phyloP scores from a whole-genome alignment of 2,329 filamentous ascomycete genomes.

The Trichoderma aggressivum region DNA sequence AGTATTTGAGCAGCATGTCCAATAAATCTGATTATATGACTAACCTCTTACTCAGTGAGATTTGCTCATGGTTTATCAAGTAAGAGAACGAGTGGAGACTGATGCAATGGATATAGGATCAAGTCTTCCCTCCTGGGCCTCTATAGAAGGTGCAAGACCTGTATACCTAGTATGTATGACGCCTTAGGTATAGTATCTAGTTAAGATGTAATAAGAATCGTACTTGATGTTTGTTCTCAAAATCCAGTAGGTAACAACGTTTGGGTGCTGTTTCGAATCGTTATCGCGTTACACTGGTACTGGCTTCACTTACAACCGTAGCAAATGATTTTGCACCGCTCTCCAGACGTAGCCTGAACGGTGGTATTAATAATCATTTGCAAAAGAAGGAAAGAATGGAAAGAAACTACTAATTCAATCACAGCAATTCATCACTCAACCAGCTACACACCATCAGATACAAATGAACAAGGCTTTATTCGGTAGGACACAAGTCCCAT shows the following conservation, averaged over 20 bases:
- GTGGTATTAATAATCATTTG: too few species aligned
- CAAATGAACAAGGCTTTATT: constrained; percentile 9
- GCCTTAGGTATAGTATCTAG: not conserved
- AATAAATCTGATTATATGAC: not conserved
- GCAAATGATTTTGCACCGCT: not conserved
- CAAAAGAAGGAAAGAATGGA: not conserved
- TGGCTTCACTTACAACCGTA: not conserved
- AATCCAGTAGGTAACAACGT: not conserved
- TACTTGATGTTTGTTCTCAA: not conserved
- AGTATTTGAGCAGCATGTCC: not conserved
- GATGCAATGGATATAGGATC: not conserved
- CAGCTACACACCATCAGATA: not conserved
- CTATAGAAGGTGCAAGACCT: not conserved
- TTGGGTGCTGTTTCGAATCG: not conserved
- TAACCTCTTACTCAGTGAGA: not conserved
- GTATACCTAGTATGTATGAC: not conserved
- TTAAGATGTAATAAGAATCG: not conserved
- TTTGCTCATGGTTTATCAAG: not conserved
- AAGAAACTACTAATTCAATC: not conserved
- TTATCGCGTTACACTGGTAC: not conserved
- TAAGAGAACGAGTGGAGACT: not conserved
- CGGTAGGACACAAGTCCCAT: not conserved
- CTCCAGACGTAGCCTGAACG: not conserved
- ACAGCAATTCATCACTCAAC: not conserved
- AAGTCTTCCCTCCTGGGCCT: not conserved